Base-by-base conservation (phyloP, 208 protist species). In the Trypanosoma lewisi region DNA sequence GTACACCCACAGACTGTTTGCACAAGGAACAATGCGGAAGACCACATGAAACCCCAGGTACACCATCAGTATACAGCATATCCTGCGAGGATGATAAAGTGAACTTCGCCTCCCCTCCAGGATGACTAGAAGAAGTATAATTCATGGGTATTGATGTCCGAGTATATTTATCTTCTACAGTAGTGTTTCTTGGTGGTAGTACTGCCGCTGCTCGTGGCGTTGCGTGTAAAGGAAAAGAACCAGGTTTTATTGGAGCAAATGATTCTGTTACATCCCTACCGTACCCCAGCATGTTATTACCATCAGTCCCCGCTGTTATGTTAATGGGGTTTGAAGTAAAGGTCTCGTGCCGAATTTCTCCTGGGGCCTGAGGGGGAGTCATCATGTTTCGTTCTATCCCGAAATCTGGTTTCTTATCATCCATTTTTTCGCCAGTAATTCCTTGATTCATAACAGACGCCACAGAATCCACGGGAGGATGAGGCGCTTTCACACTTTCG, bases 21-120 rank as follows among this genome's bases (percentile, higher is more conserved):
- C 66, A 65, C 34, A 72, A 47, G 25, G 50, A 19, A 64, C 66
- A 72, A 28, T 53, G 48, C 39, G 66, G 66, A 21, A 72, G 39
- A 34, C 66, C 58, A 52, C 66, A 72, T 11, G 31, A 65, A 3
- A 72, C 66, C 11, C 66, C 66, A 19, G 52, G 48, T 17, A 72
- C 57, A 34, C 57, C 45, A 19, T 2, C 31, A 14, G 50, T 72
- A 23, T 66, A 72, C 1, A 49, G 21, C 49, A 72, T 37, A 2
- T 50, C 41, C 31, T 37, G 3, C 19, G 11, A 21, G 17, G 28
- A 14, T 30, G 42, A 2, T 55, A 19, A 34, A 14, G n/a, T 21
- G 3, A 9, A 14, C 34, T 12, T 21, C 16, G 17, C 12, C 41
- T 21, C 21, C 3, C 11, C 9, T 6, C 44, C 14, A 1, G 2